Evolutionary conservation across 2,329 filamentous ascomycete species (phyloP).

Genomic region (Leptosphaerulina australis): DNA sequence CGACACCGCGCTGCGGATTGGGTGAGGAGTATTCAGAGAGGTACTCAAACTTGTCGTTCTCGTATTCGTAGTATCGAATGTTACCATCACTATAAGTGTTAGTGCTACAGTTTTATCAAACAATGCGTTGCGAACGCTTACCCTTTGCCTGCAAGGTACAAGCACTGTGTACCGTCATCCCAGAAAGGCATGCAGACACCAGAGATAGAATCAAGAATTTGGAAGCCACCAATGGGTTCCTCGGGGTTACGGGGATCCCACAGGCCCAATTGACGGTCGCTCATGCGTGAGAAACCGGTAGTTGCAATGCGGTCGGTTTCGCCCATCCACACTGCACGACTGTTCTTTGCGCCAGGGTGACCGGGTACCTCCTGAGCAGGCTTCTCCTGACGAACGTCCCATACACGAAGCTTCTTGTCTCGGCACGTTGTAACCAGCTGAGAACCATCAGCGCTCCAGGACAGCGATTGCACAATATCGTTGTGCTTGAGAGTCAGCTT

Average conservation of each 20-base stretch:
- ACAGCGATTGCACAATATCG: constrained; percentile 93
- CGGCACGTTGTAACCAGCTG: constrained; percentile 90
- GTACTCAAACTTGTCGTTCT: constrained; percentile 98
- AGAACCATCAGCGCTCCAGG: constrained; percentile 89
- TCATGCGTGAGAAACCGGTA: constrained; percentile 98
- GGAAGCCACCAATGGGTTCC: constrained; percentile 89
- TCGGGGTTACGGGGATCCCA: constrained; percentile 85
- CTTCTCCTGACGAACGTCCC: constrained; percentile 94
- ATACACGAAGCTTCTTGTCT: constrained; percentile 97
- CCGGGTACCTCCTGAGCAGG: constrained; percentile 83
- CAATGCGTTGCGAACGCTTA: constrained; percentile 54
- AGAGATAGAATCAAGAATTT: constrained; percentile 90
- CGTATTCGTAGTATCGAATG: constrained; percentile 98
- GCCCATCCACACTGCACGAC: constrained; percentile 94
- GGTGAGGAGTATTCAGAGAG: constrained; percentile 96
- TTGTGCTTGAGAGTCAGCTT: constrained; percentile 80
- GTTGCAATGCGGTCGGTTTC: constrained; percentile 96
- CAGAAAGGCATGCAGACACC: constrained; percentile 99
- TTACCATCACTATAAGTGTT: constrained; percentile 77
- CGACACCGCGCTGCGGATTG: constrained; percentile 92
- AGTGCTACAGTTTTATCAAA: constrained; percentile 5
- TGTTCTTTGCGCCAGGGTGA: constrained; percentile 95
- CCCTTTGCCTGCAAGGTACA: constrained; percentile 98
- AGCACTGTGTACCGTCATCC: constrained; percentile 93
- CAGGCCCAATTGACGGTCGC: constrained; percentile 90